These are phyloP conservation scores for Cinnamomum chago DNA, from an alignment of 164 flowering plant genomes.

Conservation along the genomic window DNA sequence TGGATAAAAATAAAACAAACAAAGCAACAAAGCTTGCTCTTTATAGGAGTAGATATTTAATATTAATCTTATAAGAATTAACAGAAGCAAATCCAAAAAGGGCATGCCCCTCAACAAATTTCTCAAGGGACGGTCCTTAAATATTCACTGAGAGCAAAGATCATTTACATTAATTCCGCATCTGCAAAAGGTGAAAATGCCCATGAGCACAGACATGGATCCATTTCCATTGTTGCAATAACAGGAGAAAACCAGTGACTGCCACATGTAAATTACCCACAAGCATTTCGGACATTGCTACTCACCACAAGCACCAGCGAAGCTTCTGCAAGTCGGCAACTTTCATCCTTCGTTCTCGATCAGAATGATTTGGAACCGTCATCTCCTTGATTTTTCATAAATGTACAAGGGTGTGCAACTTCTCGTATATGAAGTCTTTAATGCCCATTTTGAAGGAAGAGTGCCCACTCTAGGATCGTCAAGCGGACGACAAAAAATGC, in stretches of 20 bases:
- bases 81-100: background rate
- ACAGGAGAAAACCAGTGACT: background rate
- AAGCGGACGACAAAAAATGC: background rate
- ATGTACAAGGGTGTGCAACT: background rate
- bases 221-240: background rate
- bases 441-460: background rate
- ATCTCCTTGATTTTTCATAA: background rate
- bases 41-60: background rate
- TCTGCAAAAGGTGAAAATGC: background rate
- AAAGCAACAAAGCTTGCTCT: background rate
- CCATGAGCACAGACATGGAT: background rate
- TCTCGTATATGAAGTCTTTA: background rate
- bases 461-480: background rate
- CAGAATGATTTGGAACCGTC: background rate
- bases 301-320: background rate
- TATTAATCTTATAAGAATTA: too few relatives aligned
- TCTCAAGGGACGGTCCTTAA: background rate
- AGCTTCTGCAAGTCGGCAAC: background rate
- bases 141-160: background rate
- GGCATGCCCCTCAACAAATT: background rate
- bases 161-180: background rate
- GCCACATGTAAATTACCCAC: background rate
- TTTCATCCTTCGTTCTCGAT: background rate
- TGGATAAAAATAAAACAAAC: background rate
- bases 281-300: background rate